Base-by-base conservation (phyloP, 305 asterid species). In the Rubia tinctorum region DNA sequence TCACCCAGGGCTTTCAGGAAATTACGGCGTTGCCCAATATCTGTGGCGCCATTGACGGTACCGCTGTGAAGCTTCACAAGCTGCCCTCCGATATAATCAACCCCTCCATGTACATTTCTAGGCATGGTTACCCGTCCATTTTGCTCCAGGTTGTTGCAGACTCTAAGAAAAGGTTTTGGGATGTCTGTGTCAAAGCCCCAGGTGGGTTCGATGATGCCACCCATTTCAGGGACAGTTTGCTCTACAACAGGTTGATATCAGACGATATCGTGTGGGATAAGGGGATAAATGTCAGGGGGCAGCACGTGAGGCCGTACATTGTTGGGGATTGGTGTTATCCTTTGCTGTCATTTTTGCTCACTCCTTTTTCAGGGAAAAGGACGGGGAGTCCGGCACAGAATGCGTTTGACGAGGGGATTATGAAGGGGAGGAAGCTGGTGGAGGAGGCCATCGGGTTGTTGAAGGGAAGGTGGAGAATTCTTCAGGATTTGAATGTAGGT, bases 401-500 rank as follows among this genome's bases (percentile, higher is more conserved):
- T 72, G 89, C 96, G 1, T 95, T 88, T 63, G 99, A 95, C 70
- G 99, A 92, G 82, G 96, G 90, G 3, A 64, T 92, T 81, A 82
- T 88, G 87, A 92, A 83, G 74, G 99, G 91, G 71, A 79, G 96
- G 83, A 88, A 84, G 80, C 76, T 85, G 20, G 99, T 86, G 71
- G 97, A 87, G 82, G 99, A 92, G 75, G 96, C 99, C 1, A 88
- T 95, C 63, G 97, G 97, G 30, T 84, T 95, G 90, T 80, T 95
- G 56, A 95, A 95, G 63, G 99, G 96, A 56, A 87, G 99, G 87
- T 95, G 99, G 99, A 95, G 85, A 85, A 92, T 95, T 75, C 77
- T 95, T 76, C 96, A 88, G 81, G 96, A 95, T 69, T 77, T 95
- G 88, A 92, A 91, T 42, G 99, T 92, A 77, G 99, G 99, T 49